Evolutionary conservation across 129 eudicot species (phyloP), one percentile per base, ranked within the genome.

Genomic region (Escallonia herrerae): DNA sequence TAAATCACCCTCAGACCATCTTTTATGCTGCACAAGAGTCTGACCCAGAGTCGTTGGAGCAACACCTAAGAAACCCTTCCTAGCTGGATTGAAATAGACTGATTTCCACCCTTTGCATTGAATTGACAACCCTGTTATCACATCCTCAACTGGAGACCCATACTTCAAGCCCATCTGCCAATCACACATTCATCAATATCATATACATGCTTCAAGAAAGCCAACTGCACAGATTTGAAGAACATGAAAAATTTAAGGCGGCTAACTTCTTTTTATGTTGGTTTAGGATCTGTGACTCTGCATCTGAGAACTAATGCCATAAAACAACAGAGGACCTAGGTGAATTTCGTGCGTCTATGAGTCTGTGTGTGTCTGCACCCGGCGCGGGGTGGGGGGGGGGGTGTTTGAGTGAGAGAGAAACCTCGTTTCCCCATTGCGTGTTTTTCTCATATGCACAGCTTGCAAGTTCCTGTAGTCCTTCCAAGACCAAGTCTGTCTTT

Each of bases 1-100:
- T 5, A 93, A 43, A 68, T 88, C 87, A 3, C 98, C 98, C 74
- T 89, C 98, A 4, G 96, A 83, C 98, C 98, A 93, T 72, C 98
- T 76, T 77, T 86, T 93, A 70, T 93, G 96, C 52, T 83, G 91
- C 71, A 89, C 83, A 2, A 93, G 86, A 22, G 61, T 76, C 62
- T 80, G 91, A 45, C 77, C 89, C n/a, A 93, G 74, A 41, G 87
- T 79, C 43, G 95, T 93, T 48, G 78, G 77, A 3, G 90, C 76
- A 54, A 88, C 75, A 3, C 98, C 98, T 38, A 86, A 61, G 85
- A 88, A 93, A 12, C 77, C 96, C 8, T 65, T 53, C 68, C 86
- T 73, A 40, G 72, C 60, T 5, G 95, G 95, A 54, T 86, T 88
- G 78, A 65, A 76, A 54, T 63, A 88, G 11, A 80, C 85, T 9